Base-by-base conservation (phyloP, 441 rosid species). In the Omphalea diandra region DNA sequence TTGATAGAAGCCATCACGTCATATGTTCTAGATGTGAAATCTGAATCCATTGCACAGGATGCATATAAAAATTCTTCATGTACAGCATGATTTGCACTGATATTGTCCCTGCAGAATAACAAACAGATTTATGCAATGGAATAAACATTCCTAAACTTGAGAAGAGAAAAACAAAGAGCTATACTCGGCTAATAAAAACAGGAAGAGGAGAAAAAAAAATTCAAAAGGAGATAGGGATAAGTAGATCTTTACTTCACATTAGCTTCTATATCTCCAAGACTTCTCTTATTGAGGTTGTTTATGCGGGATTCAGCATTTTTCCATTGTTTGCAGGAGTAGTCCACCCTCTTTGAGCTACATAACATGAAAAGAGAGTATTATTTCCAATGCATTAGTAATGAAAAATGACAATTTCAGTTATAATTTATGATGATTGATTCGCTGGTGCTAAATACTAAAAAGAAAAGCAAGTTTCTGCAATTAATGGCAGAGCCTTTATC, bases 301-400 rank as follows among this genome's bases (percentile, higher is more conserved):
- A 87, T 55, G 54, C 67, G 71, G 71, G 81, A 76, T 69, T 80
- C 82, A 1, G 85, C 82, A 73, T 80, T 69, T 74, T 85, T 84
- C 98, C 92, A 91, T 36, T 81, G 83, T 43, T 79, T 76, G 72
- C 64, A 68, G 26, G 92, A 91, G 61, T 72, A 72, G 40, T 70
- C 82, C 64, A 77, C 83, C 71, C 57, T 80, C 40, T 58, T 81
- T 54, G 85, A 79, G 79, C 98, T 94, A 85, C 80, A 83, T 58
- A n/a, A 43, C 63, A 62, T 55, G 15, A 65, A 63, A 73, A 54
- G 9, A 52, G 17, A 29, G 40, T 26, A 3, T 65, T 10, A n/a
- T 32, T 65, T 47, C 33, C 20, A n/a, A n/a, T 10, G 29, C 56
- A 52, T 52, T 8, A 7, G 24, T 22, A 14, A 17, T 11, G 50